phyloP scores from a whole-genome alignment of 2,329 filamentous ascomycete species.

The Trematosphaeria pertusa region DNA sequence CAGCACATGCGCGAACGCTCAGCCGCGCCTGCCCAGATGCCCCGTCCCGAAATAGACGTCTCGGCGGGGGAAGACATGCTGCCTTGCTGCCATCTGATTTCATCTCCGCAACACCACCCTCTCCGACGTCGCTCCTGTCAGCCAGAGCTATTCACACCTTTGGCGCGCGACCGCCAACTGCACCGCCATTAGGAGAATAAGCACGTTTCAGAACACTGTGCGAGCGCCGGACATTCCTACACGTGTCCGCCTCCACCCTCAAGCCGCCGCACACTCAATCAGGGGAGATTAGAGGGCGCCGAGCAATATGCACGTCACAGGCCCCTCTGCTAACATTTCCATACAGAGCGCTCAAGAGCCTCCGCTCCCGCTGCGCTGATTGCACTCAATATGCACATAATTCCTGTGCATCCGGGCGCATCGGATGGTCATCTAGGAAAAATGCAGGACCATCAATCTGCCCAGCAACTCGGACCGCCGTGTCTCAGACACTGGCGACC shows the following conservation, averaged over 20 bases:
- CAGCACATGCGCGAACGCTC: too few species aligned
- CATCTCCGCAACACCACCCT: too few species aligned
- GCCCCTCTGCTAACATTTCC: not conserved
- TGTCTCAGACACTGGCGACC: conserved; percentile 14
- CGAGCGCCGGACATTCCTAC: conserved; percentile 7
- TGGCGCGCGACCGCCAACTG: not conserved
- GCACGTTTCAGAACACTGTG: conserved; percentile 14
- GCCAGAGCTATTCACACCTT: too few species aligned
- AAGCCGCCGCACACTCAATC: conserved; percentile 2
- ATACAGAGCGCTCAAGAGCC: not conserved
- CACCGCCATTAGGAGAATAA: conserved; percentile 4
- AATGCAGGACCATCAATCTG: conserved; percentile 8
- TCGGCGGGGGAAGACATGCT: too few species aligned
- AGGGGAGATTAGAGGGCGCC: conserved; percentile 17
- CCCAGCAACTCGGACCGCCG: conserved; percentile 8
- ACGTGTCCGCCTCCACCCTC: conserved; percentile 20
- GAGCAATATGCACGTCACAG: conserved; percentile 16
- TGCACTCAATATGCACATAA: conserved; percentile 11
- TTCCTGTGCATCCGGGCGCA: conserved; percentile 3
- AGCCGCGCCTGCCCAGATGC: too few species aligned
- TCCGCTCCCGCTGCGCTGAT: too few species aligned
- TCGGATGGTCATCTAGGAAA: conserved; percentile 6
- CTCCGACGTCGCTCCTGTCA: too few species aligned
- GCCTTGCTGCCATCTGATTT: too few species aligned
- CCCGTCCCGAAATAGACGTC: too few species aligned